phyloP scores from a whole-genome alignment of 2,329 filamentous ascomycete genomes.

The Trichoderma sp. region DNA sequence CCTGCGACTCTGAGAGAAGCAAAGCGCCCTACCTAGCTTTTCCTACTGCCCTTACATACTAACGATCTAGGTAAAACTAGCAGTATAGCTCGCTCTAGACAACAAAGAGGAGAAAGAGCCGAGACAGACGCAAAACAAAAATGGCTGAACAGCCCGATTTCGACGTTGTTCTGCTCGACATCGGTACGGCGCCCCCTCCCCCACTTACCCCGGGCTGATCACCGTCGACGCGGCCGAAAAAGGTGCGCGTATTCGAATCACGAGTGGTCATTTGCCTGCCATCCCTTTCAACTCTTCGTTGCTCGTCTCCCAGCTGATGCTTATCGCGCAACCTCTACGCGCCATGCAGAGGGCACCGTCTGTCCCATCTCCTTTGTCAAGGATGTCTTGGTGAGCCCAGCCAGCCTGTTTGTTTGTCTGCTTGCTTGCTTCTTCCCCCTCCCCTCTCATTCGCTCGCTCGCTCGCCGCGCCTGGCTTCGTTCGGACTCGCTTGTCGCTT shows the following conservation, averaged over 20 bases:
- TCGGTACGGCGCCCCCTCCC: constrained; percentile 38
- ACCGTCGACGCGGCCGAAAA: constrained; percentile 8
- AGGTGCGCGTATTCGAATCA: constrained; percentile 16
- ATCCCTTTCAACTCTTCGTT: not conserved
- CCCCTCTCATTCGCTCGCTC: constrained; percentile 30
- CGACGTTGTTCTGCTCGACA: constrained; percentile 44
- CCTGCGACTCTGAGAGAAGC: constrained; percentile 2
- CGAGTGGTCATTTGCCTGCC: constrained; percentile 6
- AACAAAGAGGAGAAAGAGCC: not conserved
- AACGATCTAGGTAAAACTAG: not conserved
- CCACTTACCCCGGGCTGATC: constrained; percentile 24
- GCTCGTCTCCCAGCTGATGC: constrained; percentile 25
- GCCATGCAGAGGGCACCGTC: constrained; percentile 71
- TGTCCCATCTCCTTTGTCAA: constrained; percentile 85
- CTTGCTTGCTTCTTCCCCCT: constrained; percentile 31
- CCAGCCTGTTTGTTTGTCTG: not conserved
- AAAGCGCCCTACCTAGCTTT: not conserved
- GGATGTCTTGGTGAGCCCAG: constrained; percentile 74
- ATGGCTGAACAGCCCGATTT: constrained; percentile 34
- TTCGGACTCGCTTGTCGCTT: constrained; percentile 28
- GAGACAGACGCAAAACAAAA: not conserved
- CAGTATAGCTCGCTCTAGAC: not conserved
- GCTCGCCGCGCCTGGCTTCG: constrained; percentile 27
- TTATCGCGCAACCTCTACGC: constrained; percentile 25
- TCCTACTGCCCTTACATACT: not conserved